These are phyloP conservation scores for Podaxis rugospora DNA, from an alignment of 768 basidiomycete species.

Conservation along the genomic window DNA sequence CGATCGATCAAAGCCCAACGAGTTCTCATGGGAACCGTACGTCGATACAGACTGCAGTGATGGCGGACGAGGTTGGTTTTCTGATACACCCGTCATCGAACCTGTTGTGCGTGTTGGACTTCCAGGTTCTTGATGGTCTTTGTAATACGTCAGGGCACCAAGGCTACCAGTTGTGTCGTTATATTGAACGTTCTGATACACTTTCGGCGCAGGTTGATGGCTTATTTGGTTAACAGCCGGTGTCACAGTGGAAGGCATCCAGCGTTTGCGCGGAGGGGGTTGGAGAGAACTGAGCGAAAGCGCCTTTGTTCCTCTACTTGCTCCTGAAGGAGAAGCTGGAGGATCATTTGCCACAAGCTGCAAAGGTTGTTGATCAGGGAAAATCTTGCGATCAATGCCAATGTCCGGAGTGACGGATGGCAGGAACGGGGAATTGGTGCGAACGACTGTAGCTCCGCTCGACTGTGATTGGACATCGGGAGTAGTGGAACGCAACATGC, in stretches of 20 bases:
- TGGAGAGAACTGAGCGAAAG: constrained; percentile 36
- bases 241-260: constrained; percentile 26
- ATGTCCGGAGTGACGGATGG: constrained; percentile 25
- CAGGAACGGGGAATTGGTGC: constrained; percentile 30
- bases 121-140: neutral
- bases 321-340: constrained; percentile 17
- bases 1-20: constrained; percentile 28
- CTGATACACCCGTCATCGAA: constrained; percentile 33
- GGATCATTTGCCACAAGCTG: constrained; percentile 27
- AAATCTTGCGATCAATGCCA: constrained; percentile 33
- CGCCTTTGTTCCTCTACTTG: constrained; percentile 26
- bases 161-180: constrained; percentile 5
- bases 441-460: constrained; percentile 19
- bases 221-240: neutral
- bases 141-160: constrained; percentile 7
- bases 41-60: constrained; percentile 45
- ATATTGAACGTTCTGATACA: constrained; percentile 11
- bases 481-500: constrained; percentile 41
- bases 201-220: constrained; percentile 14
- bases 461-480: constrained; percentile 24
- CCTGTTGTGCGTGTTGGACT: constrained; percentile 19
- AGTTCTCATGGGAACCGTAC: constrained; percentile 35
- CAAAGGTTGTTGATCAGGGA: constrained; percentile 19
- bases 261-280: constrained; percentile 47
- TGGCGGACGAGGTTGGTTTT: constrained; percentile 33